Percentiles rank a stretch among this genome's conserved stretches.
These are phyloP conservation scores for Dictyostelium citrinum DNA, from an alignment of 78 protist species.

Conservation along the genomic window DNA sequence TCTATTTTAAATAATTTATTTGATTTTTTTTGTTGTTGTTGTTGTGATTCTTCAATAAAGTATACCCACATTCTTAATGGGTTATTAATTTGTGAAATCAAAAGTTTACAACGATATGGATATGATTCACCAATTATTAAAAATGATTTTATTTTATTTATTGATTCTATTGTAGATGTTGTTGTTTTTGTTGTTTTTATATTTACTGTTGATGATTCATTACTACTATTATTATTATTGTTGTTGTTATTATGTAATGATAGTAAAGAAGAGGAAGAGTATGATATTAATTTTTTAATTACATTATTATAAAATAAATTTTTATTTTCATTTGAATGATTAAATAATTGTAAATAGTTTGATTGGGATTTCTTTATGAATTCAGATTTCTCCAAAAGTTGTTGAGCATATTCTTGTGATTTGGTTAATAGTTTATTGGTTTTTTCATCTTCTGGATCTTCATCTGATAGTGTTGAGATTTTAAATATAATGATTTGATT, in stretches of 20 bases:
- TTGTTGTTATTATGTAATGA: background rate
- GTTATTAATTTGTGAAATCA: background rate
- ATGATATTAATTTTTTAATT: background rate
- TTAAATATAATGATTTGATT: background rate
- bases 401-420: background rate
- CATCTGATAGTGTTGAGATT: background rate
- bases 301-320: background rate
- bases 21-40: background rate
- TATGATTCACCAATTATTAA: conserved; percentile 21
- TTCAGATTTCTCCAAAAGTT: background rate
- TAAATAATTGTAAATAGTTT: background rate
- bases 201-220: background rate
- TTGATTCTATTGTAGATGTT: background rate
- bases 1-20: background rate
- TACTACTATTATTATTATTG: background rate
- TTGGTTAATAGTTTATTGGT: background rate
- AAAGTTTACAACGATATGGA: background rate
- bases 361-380: background rate
- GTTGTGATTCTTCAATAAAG: background rate
- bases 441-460: background rate
- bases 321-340: background rate
- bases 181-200: background rate
- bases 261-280: background rate
- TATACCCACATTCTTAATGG: background rate
- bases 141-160: background rate